A percentile compares a stretch with the other conserved stretches of the same genome.
These are phyloP conservation scores for Coniochaeta sp. DNA, from an alignment of 2,329 filamentous ascomycete species.

Conservation along the genomic window DNA sequence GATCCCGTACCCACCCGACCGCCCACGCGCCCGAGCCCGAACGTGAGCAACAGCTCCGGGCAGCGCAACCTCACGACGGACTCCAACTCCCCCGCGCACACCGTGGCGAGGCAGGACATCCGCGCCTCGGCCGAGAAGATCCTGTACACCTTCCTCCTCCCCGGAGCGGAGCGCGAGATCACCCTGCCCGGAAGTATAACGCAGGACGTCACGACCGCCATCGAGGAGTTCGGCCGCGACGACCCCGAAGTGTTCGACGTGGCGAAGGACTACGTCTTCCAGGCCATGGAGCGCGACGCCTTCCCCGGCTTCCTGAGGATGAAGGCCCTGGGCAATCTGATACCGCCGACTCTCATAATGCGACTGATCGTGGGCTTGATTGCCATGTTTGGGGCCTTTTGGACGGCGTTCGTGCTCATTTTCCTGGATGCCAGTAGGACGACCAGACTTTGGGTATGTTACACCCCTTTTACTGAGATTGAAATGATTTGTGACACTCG, in stretches of 20 bases:
- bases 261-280: conserved; percentile 98
- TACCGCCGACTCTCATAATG: conserved; percentile 82
- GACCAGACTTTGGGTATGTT: conserved; percentile 77
- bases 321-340: conserved; percentile 92
- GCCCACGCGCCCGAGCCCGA: conserved; percentile 11
- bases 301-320: conserved; percentile 93
- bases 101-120: conserved; percentile 83
- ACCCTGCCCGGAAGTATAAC: conserved; percentile 84
- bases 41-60: conserved; percentile 51
- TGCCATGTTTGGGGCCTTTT: conserved; percentile 85
- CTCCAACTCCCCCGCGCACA: conserved; percentile 76
- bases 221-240: conserved; percentile 86
- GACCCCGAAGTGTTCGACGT: conserved; percentile 96
- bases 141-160: conserved; percentile 92
- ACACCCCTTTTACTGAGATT: neutral
- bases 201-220: conserved; percentile 74
- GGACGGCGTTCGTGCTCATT: conserved; percentile 89
- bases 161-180: conserved; percentile 94
- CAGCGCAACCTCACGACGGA: conserved; percentile 60
- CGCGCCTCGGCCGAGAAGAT: conserved; percentile 95
- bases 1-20: neutral
- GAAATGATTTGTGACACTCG: neutral
- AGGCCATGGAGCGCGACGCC: conserved; percentile 99
- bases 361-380: conserved; percentile 79
- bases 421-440: conserved; percentile 72